Evolutionary conservation across 2,329 filamentous ascomycete genomes (phyloP).

Genomic region (Elsinoe arachidis): DNA sequence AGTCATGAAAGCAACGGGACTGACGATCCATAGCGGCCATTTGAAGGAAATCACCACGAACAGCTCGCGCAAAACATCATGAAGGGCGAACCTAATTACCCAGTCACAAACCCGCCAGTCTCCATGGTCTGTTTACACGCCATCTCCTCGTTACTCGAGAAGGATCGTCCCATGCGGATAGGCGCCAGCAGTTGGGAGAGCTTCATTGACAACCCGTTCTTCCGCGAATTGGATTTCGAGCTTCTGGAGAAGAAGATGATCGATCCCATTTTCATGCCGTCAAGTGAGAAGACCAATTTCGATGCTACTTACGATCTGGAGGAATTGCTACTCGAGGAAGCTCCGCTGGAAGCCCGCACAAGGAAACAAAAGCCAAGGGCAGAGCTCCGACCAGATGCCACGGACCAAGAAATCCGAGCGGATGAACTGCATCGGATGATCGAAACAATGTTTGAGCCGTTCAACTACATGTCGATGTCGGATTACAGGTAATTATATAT

Average conservation of each 20-base stretch:
- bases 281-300: constrained; percentile 97
- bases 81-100: constrained; percentile 74
- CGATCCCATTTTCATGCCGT: constrained; percentile 83
- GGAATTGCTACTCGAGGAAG: constrained; percentile 86
- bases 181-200: constrained; percentile 74
- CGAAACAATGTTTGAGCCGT: constrained; percentile 85
- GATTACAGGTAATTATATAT: constrained; percentile 50
- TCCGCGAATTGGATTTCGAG: constrained; percentile 74
- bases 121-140: constrained; percentile 81
- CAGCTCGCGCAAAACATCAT: constrained; percentile 71
- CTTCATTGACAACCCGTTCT: constrained; percentile 85
- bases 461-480: constrained; percentile 81
- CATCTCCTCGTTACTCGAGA: constrained; percentile 73
- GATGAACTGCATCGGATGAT: constrained; percentile 93
- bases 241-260: constrained; percentile 79
- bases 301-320: constrained; percentile 97
- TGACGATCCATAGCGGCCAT: constrained; percentile 59
- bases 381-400: constrained; percentile 85
- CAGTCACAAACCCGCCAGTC: constrained; percentile 85
- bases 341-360: constrained; percentile 84
- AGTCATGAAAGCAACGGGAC: background rate
- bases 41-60: constrained; percentile 81
- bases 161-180: constrained; percentile 70
- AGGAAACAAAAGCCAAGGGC: constrained; percentile 89
- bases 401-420: constrained; percentile 86